These are phyloP conservation scores for Larix sibirica DNA, from an alignment of 83 land plant genomes.

Conservation along the genomic window DNA sequence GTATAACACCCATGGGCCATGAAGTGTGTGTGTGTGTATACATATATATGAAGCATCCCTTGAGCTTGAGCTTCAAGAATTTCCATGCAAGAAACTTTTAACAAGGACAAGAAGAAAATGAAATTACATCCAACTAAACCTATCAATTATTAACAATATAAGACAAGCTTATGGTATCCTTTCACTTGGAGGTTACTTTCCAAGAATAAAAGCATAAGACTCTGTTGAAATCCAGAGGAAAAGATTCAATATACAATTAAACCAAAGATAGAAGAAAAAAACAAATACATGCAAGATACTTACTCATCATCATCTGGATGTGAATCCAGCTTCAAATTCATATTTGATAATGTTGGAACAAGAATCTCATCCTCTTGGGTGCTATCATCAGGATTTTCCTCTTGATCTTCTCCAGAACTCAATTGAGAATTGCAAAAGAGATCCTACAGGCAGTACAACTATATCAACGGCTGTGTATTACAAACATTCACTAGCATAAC, in stretches of 20 bases:
- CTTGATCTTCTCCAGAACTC: slow-evolving; percentile 20
- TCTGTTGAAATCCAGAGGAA: not conserved
- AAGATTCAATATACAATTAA: not conserved
- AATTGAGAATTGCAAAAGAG: slow-evolving; percentile 30
- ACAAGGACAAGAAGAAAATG: not conserved
- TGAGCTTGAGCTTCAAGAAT: not conserved
- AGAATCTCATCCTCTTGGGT: slow-evolving; percentile 31
- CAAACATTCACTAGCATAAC: not conserved
- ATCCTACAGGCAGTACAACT: slow-evolving; percentile 24
- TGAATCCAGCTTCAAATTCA: slow-evolving; percentile 28
- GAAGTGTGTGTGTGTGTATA: no score
- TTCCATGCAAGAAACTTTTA: not conserved
- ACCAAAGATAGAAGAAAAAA: not conserved
- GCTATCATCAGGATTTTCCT: slow-evolving; percentile 18
- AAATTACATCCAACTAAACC: not conserved
- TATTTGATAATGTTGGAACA: slow-evolving; percentile 29
- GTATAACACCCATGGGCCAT: no score
- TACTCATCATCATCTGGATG: slow-evolving; percentile 20
- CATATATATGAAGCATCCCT: not conserved
- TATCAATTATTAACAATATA: not conserved
- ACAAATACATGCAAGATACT: slow-evolving; percentile 1
- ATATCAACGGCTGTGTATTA: not conserved
- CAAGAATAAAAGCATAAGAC: not conserved
- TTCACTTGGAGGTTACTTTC: not conserved
- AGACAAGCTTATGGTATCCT: not conserved